These are phyloP conservation scores for Arthrobotrys conoides DNA, from an alignment of 2,329 filamentous ascomycete species.

Conservation along the genomic window DNA sequence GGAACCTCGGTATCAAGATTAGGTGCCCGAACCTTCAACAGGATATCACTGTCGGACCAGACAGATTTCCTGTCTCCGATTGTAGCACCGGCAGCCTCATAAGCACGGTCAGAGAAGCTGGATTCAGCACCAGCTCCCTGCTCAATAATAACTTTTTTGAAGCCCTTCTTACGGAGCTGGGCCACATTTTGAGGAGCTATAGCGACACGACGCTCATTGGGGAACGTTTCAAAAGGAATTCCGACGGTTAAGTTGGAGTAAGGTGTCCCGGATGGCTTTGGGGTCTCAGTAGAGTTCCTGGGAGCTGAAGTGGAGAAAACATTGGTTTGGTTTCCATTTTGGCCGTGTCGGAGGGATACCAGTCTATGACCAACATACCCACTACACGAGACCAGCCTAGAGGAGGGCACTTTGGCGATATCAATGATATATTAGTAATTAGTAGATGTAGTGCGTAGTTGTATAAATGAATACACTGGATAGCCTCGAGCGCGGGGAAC, in stretches of 20 bases:
- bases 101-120: constrained; percentile 82
- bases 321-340: constrained; percentile 22
- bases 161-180: constrained; percentile 87
- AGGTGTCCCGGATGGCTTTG: constrained; percentile 67
- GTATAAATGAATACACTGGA: not conserved
- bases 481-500: constrained; percentile 7
- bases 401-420: constrained; percentile 38
- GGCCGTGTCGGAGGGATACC: constrained; percentile 22
- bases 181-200: constrained; percentile 87
- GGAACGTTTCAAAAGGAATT: constrained; percentile 82
- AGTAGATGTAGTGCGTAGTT: not conserved
- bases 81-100: constrained; percentile 82
- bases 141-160: constrained; percentile 81
- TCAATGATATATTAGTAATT: not conserved
- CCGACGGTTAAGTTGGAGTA: constrained; percentile 82
- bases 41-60: constrained; percentile 81
- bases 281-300: constrained; percentile 31
- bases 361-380: constrained; percentile 46
- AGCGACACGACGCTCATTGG: constrained; percentile 84
- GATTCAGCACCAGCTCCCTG: constrained; percentile 83
- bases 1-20: constrained; percentile 77
- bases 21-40: constrained; percentile 86
- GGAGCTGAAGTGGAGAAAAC: constrained; percentile 52
- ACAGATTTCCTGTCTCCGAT: constrained; percentile 79
- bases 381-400: constrained; percentile 42